Evolutionary conservation across 768 basidiomycete genomes (phyloP).

Genomic region (Boletus vinaceobasis): DNA sequence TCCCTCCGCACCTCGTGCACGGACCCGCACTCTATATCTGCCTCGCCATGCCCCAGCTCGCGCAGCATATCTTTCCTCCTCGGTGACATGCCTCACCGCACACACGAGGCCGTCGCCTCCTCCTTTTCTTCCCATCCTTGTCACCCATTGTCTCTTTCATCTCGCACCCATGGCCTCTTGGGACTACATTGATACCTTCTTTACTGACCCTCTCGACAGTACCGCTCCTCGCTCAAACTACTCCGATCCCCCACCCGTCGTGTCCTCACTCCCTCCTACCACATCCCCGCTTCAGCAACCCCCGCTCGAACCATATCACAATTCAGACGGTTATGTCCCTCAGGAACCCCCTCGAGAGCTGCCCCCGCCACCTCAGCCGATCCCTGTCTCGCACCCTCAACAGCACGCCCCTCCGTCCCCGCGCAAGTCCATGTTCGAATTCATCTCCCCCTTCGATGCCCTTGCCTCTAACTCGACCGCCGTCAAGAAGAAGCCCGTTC

Average conservation of each 20-base stretch:
- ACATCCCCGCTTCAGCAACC: constrained; percentile 43
- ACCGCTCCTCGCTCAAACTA: constrained; percentile 50
- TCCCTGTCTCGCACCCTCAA: constrained; percentile 25
- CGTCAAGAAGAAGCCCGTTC: constrained; percentile 71
- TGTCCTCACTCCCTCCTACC: constrained; percentile 29
- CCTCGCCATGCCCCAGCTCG: background rate
- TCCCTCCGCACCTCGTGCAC: background rate
- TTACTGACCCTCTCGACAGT: constrained; percentile 33
- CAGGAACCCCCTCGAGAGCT: constrained; percentile 28
- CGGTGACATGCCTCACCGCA: constrained; percentile 20
- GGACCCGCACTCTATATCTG: background rate
- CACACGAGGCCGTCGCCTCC: constrained; percentile 22
- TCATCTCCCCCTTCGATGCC: constrained; percentile 81
- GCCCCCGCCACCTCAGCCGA: constrained; percentile 18
- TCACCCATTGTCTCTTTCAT: constrained; percentile 10
- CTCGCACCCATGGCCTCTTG: constrained; percentile 29
- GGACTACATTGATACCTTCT: constrained; percentile 32
- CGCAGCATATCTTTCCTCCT: background rate
- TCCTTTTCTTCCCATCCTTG: constrained; percentile 21
- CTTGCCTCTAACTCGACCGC: constrained; percentile 46
- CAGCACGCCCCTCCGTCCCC: constrained; percentile 61
- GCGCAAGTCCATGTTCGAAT: constrained; percentile 82
- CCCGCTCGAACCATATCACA: constrained; percentile 32
- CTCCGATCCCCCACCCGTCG: constrained; percentile 43
- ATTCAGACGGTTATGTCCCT: constrained; percentile 35